Evolutionary conservation across 2,329 filamentous ascomycete genomes (phyloP), one percentile per base, ranked within the genome.

Genomic region (Emmonsia crescens): DNA sequence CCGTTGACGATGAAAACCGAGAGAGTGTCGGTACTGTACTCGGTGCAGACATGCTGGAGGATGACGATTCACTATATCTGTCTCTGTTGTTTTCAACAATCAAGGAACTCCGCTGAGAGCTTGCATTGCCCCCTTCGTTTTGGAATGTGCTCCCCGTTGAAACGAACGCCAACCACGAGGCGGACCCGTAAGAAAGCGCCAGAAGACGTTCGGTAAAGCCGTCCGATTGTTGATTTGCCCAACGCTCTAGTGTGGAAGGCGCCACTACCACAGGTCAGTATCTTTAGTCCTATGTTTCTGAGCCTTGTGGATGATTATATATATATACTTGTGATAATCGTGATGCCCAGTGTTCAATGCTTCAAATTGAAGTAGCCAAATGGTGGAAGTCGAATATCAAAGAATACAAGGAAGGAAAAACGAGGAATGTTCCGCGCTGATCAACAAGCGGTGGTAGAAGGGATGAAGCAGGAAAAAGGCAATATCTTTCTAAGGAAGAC

Each of bases 21-120:
- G 72, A 72, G 33, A 76, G 64, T 36, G 66, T 72, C 12, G 73
- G 73, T 6, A 72, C 64, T 16, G 66, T 61, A 36, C 67, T 67
- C 24, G 68, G 66, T 36, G 68, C 66, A 24, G 63, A 58, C 65
- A 64, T 67, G 33, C 60, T 60, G 59, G 49, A 57, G 14, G 52
- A 38, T n/a, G 46, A 59, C 5, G 54, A 44, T 58, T 51, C 57
- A 24, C 61, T 60, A 38, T 29, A 44, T 14, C 55, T 38, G 27
- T 57, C 58, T 31, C 51, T 42, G 49, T 36, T 55, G 36, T 51
- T 49, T 40, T 61, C 57, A 27, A 57, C 63, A 52, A 54, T 61
- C 56, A 61, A 52, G 10, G 63, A 63, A 38, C 19, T 55, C 49
- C 58, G 58, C 12, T 46, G 46, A 36, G 56, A 57, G 19, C 16